Percentiles rank a stretch among this genome's conserved stretches.
These are phyloP conservation scores for Otatea glauca DNA, from an alignment of 176 grass and related monocot species.

Conservation along the genomic window DNA sequence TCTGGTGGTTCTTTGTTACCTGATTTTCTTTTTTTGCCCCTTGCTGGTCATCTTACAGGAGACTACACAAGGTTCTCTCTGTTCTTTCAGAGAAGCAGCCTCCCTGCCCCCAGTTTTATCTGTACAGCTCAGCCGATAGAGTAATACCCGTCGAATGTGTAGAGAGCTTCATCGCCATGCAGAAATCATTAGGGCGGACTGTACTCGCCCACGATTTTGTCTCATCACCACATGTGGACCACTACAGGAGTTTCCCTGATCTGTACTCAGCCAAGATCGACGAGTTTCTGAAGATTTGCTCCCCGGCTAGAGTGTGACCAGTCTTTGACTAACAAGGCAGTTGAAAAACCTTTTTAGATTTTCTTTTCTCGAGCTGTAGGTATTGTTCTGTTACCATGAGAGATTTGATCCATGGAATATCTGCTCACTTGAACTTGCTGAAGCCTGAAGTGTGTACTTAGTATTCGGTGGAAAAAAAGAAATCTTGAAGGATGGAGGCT, in stretches of 20 bases:
- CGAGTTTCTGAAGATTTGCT: slow-evolving; percentile 71
- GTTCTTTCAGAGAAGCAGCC: slow-evolving; percentile 78
- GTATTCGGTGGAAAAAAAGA: too few relatives aligned
- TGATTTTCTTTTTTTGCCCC: not conserved
- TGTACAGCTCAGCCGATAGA: slow-evolving; percentile 85
- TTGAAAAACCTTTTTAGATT: not conserved
- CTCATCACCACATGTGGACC: slow-evolving; percentile 88
- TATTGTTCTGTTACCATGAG: not conserved
- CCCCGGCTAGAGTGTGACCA: slow-evolving; percentile 46
- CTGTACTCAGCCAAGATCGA: slow-evolving; percentile 82
- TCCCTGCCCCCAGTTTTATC: slow-evolving; percentile 84
- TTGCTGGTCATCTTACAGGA: slow-evolving; percentile 56
- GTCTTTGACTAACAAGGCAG: not conserved
- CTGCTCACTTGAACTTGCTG: not conserved
- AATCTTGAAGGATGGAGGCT: not conserved
- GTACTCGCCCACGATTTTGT: slow-evolving; percentile 78
- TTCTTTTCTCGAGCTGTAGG: not conserved
- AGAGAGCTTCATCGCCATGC: slow-evolving; percentile 71
- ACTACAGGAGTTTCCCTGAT: slow-evolving; percentile 85
- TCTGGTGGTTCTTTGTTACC: not conserved
- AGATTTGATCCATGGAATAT: not conserved
- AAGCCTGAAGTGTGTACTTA: not conserved
- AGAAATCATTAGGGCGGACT: slow-evolving; percentile 63
- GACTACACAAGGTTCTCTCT: slow-evolving; percentile 59
- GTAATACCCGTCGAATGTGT: slow-evolving; percentile 69